Percentiles rank a stretch among this genome's conserved stretches.
Evolutionary conservation across 2,329 filamentous ascomycete species (phyloP).

Genomic region (Cladophialophora chaetospira): DNA sequence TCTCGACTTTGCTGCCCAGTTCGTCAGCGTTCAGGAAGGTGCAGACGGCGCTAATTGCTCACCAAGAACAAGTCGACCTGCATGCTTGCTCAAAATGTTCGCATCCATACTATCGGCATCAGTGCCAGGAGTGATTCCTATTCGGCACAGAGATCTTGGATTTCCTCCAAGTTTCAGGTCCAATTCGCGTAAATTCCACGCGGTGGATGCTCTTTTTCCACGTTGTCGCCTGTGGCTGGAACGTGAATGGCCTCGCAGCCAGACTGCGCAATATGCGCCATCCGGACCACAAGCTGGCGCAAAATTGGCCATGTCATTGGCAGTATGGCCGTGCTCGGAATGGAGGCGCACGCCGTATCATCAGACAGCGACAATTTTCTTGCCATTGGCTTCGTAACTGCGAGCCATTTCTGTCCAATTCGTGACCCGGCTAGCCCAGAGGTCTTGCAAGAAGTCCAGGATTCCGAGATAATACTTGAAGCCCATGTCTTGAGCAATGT

Average conservation of each 20-base stretch:
- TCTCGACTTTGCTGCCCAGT: slow-evolving; percentile 12
- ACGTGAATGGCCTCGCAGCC: too few relatives aligned
- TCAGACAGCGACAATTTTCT: slow-evolving; percentile 27
- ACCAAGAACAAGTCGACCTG: neutral
- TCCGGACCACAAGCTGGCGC: too few relatives aligned
- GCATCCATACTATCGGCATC: too few relatives aligned
- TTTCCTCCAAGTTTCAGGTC: too few relatives aligned
- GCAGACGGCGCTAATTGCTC: neutral
- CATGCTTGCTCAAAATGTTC: neutral
- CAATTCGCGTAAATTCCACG: too few relatives aligned
- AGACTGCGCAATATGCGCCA: neutral
- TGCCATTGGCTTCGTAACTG: slow-evolving; percentile 18
- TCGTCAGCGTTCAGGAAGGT: slow-evolving; percentile 1
- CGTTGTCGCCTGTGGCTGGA: too few relatives aligned
- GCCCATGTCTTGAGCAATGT: slow-evolving; percentile 25
- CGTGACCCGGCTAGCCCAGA: slow-evolving; percentile 15
- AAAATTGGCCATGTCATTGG: too few relatives aligned
- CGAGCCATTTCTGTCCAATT: slow-evolving; percentile 24
- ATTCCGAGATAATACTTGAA: slow-evolving; percentile 28
- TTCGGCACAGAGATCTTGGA: neutral
- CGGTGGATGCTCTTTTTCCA: too few relatives aligned
- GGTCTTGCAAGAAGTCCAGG: slow-evolving; percentile 25
- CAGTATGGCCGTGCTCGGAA: neutral
- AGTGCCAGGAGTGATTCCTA: neutral
- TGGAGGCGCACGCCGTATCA: neutral